These are phyloP conservation scores for Rosa hybrid DNA, from an alignment of 331 rosid species.

Conservation along the genomic window DNA sequence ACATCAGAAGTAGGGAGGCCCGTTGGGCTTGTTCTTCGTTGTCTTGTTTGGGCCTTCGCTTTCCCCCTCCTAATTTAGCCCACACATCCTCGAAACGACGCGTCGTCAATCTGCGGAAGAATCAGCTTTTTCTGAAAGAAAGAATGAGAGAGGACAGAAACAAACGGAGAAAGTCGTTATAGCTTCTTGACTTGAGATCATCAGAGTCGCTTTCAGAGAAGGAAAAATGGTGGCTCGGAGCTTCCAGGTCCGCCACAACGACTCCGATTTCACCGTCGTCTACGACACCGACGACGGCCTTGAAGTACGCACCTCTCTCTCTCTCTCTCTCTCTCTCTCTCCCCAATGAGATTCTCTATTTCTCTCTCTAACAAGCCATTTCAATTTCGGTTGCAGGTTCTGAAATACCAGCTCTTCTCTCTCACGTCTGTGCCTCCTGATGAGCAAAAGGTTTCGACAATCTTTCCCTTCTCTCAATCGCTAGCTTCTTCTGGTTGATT, in stretches of 20 bases:
- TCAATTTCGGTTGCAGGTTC: constrained; percentile 41
- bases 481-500: neutral
- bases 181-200: neutral
- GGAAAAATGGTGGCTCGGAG: constrained; percentile 54
- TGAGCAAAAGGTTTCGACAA: constrained; percentile 58
- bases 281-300: constrained; percentile 76
- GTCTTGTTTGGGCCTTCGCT: too few species aligned
- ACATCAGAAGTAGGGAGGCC: too few species aligned
- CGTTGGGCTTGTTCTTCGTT: too few species aligned
- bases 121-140: too few species aligned
- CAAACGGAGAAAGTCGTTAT: neutral
- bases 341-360: neutral
- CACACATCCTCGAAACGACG: too few species aligned
- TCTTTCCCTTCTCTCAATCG: neutral
- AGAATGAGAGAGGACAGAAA: neutral
- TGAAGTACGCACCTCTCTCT: constrained; percentile 38
- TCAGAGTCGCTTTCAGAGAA: neutral
- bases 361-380: neutral
- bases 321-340: constrained; percentile 12
- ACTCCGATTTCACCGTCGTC: constrained; percentile 46
- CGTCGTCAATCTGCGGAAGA: too few species aligned
- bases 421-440: constrained; percentile 67
- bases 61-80: too few species aligned
- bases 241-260: constrained; percentile 57
- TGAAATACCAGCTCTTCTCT: constrained; percentile 74